Evolutionary conservation across 768 basidiomycete species (phyloP).

Genomic region (Paxillus rubicundulus): DNA sequence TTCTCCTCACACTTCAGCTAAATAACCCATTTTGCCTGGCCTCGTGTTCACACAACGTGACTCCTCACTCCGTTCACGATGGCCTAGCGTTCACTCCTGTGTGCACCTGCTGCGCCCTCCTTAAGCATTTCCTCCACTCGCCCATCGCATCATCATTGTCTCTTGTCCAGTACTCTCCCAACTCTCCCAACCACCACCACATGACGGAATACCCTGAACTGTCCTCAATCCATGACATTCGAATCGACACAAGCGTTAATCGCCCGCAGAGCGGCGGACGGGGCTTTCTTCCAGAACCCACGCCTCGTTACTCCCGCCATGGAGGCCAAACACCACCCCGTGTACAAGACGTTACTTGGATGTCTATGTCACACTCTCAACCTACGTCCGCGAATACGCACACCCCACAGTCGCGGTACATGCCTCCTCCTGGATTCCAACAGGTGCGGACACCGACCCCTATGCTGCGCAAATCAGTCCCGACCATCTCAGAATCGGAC

Average conservation of each 20-base stretch:
- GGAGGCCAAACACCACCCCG: conserved; percentile 26
- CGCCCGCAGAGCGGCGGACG: conserved; percentile 27
- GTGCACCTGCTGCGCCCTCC: background rate
- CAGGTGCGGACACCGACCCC: conserved; percentile 28
- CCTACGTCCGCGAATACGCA: conserved; percentile 25
- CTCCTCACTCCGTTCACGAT: conserved; percentile 14
- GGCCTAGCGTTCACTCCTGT: conserved; percentile 4
- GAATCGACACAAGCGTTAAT: conserved; percentile 30
- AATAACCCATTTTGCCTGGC: conserved; percentile 28
- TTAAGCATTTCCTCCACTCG: background rate
- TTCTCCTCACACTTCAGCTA: background rate
- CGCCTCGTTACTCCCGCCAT: conserved; percentile 27
- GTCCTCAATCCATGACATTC: conserved; percentile 17
- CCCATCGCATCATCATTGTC: background rate
- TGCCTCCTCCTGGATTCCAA: conserved; percentile 17
- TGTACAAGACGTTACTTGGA: conserved; percentile 32
- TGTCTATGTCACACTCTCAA: conserved; percentile 28
- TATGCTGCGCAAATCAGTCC: conserved; percentile 25
- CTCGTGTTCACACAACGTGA: conserved; percentile 24
- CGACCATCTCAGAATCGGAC: conserved; percentile 32
- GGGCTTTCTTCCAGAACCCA: conserved; percentile 24
- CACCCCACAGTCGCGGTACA: conserved; percentile 27
- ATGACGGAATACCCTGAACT: conserved; percentile 29
- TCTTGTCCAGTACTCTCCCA: background rate
- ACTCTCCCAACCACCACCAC: background rate